A percentile compares a stretch with the other conserved stretches of the same genome.
phyloP scores from a whole-genome alignment of 257 asterid species.

The Capsicum rhomboideum region DNA sequence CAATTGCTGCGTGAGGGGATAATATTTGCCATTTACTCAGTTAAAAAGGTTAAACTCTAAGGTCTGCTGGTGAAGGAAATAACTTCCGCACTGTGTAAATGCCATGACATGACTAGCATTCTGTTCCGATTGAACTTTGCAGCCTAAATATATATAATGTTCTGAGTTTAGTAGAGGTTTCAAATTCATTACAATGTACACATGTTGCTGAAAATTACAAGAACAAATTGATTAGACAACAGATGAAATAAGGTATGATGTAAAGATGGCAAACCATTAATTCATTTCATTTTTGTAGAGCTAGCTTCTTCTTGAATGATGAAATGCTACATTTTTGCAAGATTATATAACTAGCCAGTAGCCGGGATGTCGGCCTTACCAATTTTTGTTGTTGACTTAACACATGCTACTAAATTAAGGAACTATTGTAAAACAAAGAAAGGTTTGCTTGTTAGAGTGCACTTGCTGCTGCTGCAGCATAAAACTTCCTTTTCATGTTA shows the following conservation, averaged over 20 bases:
- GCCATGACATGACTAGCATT: neutral
- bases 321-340: neutral
- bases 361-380: neutral
- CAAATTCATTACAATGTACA: neutral
- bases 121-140: neutral
- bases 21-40: neutral
- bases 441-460: neutral
- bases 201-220: neutral
- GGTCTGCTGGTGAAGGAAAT: neutral
- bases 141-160: neutral
- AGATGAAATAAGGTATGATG: neutral
- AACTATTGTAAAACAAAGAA: neutral
- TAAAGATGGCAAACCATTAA: neutral
- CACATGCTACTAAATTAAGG: neutral
- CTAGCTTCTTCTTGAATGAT: neutral
- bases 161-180: neutral
- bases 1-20: neutral
- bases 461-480: neutral
- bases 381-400: neutral
- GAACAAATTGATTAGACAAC: neutral
- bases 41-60: neutral
- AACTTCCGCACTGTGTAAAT: neutral
- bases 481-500: neutral
- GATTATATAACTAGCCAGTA: neutral
- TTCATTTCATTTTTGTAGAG: neutral